Evolutionary conservation across 345 rosid genomes (phyloP).

Genomic region (Mallotus nudiflorus): DNA sequence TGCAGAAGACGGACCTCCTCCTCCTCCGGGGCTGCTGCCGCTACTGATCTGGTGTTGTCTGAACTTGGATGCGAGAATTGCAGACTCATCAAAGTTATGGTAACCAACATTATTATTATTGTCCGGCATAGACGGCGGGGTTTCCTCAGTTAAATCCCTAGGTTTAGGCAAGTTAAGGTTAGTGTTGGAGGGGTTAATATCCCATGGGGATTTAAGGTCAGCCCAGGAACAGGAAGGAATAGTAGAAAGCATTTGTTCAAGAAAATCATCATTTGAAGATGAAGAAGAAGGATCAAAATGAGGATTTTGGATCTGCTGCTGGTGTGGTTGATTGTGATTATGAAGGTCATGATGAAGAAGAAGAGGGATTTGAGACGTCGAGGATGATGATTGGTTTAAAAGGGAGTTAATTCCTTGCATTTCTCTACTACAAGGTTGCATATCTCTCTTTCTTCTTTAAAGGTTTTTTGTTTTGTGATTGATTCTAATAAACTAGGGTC

Average conservation of each 20-base stretch:
- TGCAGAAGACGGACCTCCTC: neutral
- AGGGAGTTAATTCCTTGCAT: slow-evolving; percentile 41
- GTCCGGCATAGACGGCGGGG: slow-evolving; percentile 24
- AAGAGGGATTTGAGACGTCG: slow-evolving; percentile 16
- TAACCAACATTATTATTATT: slow-evolving; percentile 28
- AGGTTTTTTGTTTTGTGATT: too few species aligned
- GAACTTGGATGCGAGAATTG: slow-evolving; percentile 37
- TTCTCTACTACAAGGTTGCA: slow-evolving; percentile 50
- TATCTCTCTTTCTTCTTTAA: neutral
- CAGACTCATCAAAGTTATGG: slow-evolving; percentile 43
- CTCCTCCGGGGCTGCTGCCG: slow-evolving; percentile 29
- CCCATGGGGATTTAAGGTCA: slow-evolving; percentile 42
- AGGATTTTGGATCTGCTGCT: slow-evolving; percentile 39
- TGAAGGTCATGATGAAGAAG: slow-evolving; percentile 6
- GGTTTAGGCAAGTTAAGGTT: slow-evolving; percentile 22
- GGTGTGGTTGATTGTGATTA: slow-evolving; percentile 17
- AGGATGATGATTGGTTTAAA: slow-evolving; percentile 11
- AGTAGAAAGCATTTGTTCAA: slow-evolving; percentile 76
- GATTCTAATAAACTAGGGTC: too few species aligned
- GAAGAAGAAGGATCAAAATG: slow-evolving; percentile 43
- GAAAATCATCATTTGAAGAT: slow-evolving; percentile 62
- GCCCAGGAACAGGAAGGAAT: slow-evolving; percentile 61
- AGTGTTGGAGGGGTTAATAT: slow-evolving; percentile 26
- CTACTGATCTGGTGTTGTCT: slow-evolving; percentile 58
- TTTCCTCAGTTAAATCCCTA: slow-evolving; percentile 47